A percentile compares a stretch with the other conserved stretches of the same genome.
Conservation (phyloP, 1,139 yeast species). For the Scheffersomyces cryptocercus region DNA sequence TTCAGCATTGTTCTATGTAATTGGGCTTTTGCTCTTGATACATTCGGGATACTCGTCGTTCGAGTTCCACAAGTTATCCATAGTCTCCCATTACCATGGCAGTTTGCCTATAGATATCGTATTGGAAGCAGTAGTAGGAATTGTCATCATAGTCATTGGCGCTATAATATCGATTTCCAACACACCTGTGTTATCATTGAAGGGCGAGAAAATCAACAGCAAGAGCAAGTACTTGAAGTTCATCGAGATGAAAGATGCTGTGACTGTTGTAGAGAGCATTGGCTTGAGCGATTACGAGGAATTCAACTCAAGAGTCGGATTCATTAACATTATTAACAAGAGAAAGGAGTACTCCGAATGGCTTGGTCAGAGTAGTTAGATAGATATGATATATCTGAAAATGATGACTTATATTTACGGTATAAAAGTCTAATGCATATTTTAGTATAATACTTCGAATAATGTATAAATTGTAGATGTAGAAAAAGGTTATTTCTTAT, state of each 20-base stretch:
- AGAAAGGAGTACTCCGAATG: constrained; percentile 45
- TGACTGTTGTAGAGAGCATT: constrained; percentile 40
- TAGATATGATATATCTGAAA: no score
- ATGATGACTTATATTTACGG: no score
- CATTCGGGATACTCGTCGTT: constrained; percentile 56
- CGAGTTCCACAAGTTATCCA: constrained; percentile 46
- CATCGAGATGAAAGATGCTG: constrained; percentile 51
- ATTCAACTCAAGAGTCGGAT: constrained; percentile 44
- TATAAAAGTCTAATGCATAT: no score
- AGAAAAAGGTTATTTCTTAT: no score
- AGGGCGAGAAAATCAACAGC: constrained; percentile 20
- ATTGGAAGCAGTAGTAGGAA: constrained; percentile 43
- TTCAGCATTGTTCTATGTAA: constrained; percentile 16
- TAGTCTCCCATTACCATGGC: constrained; percentile 15
- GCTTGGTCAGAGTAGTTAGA: constrained; percentile 12
- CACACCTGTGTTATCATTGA: constrained; percentile 14
- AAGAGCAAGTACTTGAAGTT: constrained; percentile 37
- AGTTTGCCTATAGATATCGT: constrained; percentile 40
- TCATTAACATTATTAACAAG: constrained; percentile 43
- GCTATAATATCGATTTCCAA: constrained; percentile 30
- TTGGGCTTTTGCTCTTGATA: constrained; percentile 35
- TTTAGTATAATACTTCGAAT: no score
- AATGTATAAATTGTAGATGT: no score
- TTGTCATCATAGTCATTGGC: constrained; percentile 38
- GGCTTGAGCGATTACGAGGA: constrained; percentile 48